A percentile compares a stretch with the other conserved stretches of the same genome.
phyloP scores from a whole-genome alignment of 2,329 filamentous ascomycete genomes.

The Aureobasidium sp. region DNA sequence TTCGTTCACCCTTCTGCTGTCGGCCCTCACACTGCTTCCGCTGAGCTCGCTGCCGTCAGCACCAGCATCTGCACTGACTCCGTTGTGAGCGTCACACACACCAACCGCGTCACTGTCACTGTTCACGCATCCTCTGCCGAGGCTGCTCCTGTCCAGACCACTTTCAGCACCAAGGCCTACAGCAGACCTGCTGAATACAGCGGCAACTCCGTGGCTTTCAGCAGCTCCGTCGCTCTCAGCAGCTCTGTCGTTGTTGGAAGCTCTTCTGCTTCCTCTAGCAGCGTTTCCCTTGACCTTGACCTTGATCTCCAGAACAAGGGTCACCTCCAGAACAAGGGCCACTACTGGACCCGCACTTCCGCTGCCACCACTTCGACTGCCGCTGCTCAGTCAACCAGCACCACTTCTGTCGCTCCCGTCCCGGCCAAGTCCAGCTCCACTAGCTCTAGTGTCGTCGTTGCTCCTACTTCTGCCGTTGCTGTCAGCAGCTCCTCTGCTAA shows the following conservation, averaged over 20 bases:
- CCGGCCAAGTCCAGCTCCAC: constrained; percentile 1
- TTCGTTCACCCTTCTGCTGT: constrained; percentile 19
- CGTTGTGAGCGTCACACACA: constrained; percentile 34
- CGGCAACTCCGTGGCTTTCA: not conserved
- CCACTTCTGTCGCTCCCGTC: not conserved
- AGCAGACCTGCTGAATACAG: not conserved
- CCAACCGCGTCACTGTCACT: constrained; percentile 36
- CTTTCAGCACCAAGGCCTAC: not conserved
- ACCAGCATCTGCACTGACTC: constrained; percentile 11
- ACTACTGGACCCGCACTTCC: not conserved
- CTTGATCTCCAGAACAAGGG: constrained; percentile 10
- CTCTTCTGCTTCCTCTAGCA: constrained; percentile 16
- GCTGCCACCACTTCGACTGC: not conserved
- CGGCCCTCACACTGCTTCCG: constrained; percentile 16
- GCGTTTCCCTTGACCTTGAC: not conserved
- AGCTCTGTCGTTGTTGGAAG: constrained; percentile 12
- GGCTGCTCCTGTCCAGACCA: constrained; percentile 8
- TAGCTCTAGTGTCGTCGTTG: not conserved
- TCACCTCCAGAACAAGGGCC: not conserved
- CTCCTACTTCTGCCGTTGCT: constrained; percentile 6
- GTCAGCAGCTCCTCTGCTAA: constrained; percentile 20
- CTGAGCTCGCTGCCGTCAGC: constrained; percentile 23
- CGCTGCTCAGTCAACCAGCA: not conserved
- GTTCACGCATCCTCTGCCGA: constrained; percentile 25
- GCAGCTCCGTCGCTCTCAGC: not conserved